Percentiles rank a stretch among this genome's conserved stretches.
These are phyloP conservation scores for Cutaneotrichosporon mucoides DNA, from an alignment of 1,284 basidiomycete genomes.

Conservation along the genomic window DNA sequence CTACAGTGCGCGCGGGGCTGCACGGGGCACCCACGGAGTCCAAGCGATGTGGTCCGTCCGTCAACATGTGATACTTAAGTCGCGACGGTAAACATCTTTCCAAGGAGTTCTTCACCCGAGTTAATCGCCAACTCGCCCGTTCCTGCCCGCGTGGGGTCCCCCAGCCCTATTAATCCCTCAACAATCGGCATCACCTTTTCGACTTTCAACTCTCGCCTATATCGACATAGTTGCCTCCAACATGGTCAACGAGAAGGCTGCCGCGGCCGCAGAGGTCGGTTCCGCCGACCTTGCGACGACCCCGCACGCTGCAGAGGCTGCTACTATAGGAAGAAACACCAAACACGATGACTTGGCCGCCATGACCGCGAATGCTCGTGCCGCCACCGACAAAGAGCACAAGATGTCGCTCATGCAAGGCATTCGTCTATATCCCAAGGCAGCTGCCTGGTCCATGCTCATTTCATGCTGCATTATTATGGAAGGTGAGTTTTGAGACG, in stretches of 20 bases:
- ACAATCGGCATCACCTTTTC: no score
- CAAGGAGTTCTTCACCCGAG: no score
- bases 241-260: background rate
- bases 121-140: no score
- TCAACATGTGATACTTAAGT: no score
- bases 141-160: no score
- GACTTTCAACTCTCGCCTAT: background rate
- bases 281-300: background rate
- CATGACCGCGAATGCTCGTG: slow-evolving; percentile 11
- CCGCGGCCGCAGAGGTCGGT: no score
- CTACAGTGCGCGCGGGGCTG: no score
- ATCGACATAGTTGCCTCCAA: background rate
- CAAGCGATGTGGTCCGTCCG: no score
- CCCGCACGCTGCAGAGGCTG: background rate
- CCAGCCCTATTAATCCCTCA: no score
- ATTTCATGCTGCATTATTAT: slow-evolving; percentile 52
- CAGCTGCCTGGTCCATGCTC: slow-evolving; percentile 50
- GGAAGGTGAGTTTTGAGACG: slow-evolving; percentile 41
- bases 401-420: slow-evolving; percentile 45
- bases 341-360: slow-evolving; percentile 3
- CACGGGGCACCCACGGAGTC: no score
- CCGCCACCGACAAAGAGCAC: slow-evolving; percentile 42
- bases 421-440: slow-evolving; percentile 50
- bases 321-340: background rate
- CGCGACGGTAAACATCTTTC: no score